Conservation (phyloP, 2,329 filamentous ascomycete genomes). For the Harringtonia lauricola region DNA sequence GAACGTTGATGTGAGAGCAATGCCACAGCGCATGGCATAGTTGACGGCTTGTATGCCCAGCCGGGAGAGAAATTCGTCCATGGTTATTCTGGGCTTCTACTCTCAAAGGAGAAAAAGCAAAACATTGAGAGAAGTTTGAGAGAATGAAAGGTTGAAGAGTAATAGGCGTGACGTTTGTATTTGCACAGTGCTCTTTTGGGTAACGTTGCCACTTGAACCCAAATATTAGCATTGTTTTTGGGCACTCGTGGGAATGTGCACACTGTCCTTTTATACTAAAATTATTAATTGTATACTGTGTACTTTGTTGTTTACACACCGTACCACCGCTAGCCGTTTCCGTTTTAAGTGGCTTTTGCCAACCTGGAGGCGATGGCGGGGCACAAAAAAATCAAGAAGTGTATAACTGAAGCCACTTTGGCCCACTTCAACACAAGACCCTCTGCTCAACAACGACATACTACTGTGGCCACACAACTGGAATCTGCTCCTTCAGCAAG, state of each 20-base stretch:
- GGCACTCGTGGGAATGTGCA: too few relatives aligned
- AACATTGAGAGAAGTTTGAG: neutral
- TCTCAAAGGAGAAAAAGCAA: neutral
- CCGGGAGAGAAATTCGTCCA: conserved; percentile 55
- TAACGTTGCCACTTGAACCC: too few relatives aligned
- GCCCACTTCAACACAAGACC: neutral
- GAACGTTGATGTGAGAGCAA: conserved; percentile 75
- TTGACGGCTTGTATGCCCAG: conserved; percentile 67
- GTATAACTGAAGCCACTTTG: neutral
- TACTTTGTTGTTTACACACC: neutral
- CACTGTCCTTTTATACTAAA: too few relatives aligned
- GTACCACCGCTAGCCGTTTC: neutral
- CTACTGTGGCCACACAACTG: neutral
- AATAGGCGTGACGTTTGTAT: neutral
- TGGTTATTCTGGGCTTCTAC: conserved; percentile 25
- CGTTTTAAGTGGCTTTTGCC: too few relatives aligned
- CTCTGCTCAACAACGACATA: neutral
- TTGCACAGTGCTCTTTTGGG: neutral
- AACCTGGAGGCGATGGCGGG: conserved; percentile 7
- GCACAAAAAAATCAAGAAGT: conserved; percentile 3
- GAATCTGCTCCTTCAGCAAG: too few relatives aligned
- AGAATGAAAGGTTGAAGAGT: neutral
- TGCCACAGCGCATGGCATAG: conserved; percentile 81
- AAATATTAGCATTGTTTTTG: too few relatives aligned
- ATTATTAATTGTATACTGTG: neutral